Evolutionary conservation across 2,329 filamentous ascomycete genomes (phyloP).

Genomic region (Diaporthe velutina): DNA sequence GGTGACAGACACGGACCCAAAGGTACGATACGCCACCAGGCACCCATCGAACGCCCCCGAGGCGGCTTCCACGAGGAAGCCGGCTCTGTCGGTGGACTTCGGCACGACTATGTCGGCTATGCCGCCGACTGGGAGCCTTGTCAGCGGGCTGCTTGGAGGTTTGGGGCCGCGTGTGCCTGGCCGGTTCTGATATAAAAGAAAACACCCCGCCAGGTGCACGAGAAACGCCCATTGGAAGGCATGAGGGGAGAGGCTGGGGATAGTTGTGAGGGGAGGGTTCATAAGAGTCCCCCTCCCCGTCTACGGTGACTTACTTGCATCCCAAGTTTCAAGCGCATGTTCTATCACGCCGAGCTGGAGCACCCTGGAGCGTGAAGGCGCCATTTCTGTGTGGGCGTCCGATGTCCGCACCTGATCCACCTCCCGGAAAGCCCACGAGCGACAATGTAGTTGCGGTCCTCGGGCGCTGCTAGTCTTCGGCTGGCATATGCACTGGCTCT

Average conservation of each 20-base stretch:
- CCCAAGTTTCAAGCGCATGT: constrained; percentile 75
- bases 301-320: constrained; percentile 49
- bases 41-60: constrained; percentile 76
- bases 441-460: too few species aligned
- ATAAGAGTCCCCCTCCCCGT: too few species aligned
- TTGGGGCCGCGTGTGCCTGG: not conserved
- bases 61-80: constrained; percentile 78
- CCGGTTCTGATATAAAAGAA: not conserved
- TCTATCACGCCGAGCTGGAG: constrained; percentile 74
- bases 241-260: not conserved
- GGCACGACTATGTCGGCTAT: constrained; percentile 76
- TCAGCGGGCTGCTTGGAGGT: not conserved
- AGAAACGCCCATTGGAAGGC: too few species aligned
- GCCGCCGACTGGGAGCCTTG: constrained; percentile 55
- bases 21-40: constrained; percentile 78
- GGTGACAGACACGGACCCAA: constrained; percentile 72
- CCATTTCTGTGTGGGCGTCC: not conserved
- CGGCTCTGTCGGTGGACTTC: constrained; percentile 69
- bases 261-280: too few species aligned
- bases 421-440: too few species aligned
- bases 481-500: not conserved
- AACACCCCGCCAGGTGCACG: too few species aligned
- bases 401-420: not conserved
- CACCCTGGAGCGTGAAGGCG: constrained; percentile 60
- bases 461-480: not conserved